Evolutionary conservation across 2,329 filamentous ascomycete genomes (phyloP).

Genomic region (Ophiostoma australiae): DNA sequence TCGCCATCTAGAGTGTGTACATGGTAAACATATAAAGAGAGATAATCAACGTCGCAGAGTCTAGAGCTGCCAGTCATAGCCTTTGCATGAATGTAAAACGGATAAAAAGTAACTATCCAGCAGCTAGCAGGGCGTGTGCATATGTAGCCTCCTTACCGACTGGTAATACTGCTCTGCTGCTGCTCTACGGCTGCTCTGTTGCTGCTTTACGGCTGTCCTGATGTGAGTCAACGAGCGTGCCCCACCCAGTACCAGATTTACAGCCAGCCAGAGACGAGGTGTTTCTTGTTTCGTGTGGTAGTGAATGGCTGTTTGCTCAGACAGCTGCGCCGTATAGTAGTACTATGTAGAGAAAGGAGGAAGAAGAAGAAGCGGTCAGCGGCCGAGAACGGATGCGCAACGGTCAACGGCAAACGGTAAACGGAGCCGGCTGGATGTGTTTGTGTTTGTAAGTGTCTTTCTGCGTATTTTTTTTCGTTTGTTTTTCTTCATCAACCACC

Average conservation of each 20-base stretch:
- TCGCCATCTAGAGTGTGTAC: background rate
- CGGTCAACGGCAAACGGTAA: background rate
- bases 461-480: background rate
- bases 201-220: background rate
- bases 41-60: background rate
- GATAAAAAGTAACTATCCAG: background rate
- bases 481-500: background rate
- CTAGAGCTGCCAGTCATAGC: background rate
- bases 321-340: background rate
- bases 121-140: background rate
- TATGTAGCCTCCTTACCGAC: background rate
- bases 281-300: background rate
- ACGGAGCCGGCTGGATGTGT: background rate
- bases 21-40: background rate
- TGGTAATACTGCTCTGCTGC: no score
- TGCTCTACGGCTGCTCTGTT: no score
- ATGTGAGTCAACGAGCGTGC: background rate
- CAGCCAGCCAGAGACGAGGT: background rate
- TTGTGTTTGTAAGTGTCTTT: background rate
- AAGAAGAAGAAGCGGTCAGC: background rate
- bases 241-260: conserved; percentile 9
- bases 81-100: conserved; percentile 5
- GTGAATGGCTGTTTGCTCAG: background rate
- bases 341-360: no score
- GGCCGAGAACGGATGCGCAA: conserved; percentile 8